These are phyloP conservation scores for Capronia coronata DNA, from an alignment of 2,329 filamentous ascomycete genomes.

Conservation along the genomic window DNA sequence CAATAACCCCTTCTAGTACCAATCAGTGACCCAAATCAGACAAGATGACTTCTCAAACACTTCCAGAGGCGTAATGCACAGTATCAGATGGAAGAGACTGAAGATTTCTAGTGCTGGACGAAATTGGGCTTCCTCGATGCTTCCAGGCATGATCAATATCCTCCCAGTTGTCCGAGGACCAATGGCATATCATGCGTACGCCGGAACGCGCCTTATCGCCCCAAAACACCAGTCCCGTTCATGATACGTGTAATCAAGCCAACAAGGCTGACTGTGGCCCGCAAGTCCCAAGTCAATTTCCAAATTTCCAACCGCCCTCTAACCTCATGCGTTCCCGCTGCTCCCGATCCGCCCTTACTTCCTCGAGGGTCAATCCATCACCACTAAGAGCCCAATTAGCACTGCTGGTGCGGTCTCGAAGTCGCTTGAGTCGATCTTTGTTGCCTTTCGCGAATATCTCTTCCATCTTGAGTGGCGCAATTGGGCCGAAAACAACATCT, in stretches of 20 bases:
- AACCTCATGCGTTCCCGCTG: slow-evolving; percentile 71
- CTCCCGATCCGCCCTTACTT: slow-evolving; percentile 72
- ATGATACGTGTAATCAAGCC: neutral
- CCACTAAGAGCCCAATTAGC: slow-evolving; percentile 79
- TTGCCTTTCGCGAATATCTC: slow-evolving; percentile 82
- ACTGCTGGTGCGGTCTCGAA: slow-evolving; percentile 83
- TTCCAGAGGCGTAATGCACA: too few relatives aligned
- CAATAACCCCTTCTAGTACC: neutral
- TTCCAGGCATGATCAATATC: neutral
- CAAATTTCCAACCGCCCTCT: slow-evolving; percentile 80
- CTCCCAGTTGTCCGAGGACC: neutral
- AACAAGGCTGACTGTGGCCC: too few relatives aligned
- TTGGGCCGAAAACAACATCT: slow-evolving; percentile 78
- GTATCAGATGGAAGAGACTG: too few relatives aligned
- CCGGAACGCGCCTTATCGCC: neutral
- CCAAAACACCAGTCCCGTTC: neutral
- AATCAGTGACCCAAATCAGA: too few relatives aligned
- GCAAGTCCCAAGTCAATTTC: slow-evolving; percentile 4
- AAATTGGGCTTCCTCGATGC: too few relatives aligned
- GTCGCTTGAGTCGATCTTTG: slow-evolving; percentile 77
- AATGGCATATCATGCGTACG: neutral
- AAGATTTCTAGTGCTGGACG: too few relatives aligned
- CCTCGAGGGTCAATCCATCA: slow-evolving; percentile 79
- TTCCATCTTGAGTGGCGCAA: slow-evolving; percentile 85
- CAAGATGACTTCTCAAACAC: too few relatives aligned